Evolutionary conservation across 1,284 basidiomycete genomes (phyloP).

Genomic region (Leccinum fuscescens): DNA sequence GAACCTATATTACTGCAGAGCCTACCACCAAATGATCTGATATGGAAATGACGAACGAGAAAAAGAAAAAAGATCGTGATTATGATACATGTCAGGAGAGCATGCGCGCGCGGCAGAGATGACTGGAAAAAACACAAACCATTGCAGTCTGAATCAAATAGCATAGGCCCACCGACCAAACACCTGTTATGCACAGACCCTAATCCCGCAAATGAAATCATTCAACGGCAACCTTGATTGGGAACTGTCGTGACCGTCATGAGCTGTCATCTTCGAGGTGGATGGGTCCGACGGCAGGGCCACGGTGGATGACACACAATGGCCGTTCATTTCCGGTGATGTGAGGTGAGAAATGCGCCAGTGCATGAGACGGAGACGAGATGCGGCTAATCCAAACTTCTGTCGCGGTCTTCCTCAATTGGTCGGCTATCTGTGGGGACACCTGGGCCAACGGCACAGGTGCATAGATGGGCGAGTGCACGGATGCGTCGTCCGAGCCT

Average conservation of each 20-base stretch:
- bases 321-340: slow-evolving; percentile 3
- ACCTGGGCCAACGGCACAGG: slow-evolving; percentile 58
- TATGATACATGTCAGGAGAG: slow-evolving; percentile 14
- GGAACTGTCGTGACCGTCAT: slow-evolving; percentile 4
- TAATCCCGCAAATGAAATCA: neutral
- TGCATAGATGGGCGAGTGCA: slow-evolving; percentile 50
- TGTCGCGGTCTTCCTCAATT: slow-evolving; percentile 54
- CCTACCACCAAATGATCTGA: neutral
- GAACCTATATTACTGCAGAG: neutral
- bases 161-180: neutral
- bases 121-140: neutral
- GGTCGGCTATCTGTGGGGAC: slow-evolving; percentile 41
- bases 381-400: slow-evolving; percentile 59
- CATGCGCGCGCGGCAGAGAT: neutral
- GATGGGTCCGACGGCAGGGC: slow-evolving; percentile 22
- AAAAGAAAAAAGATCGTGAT: slow-evolving; percentile 1
- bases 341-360: neutral
- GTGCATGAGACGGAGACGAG: slow-evolving; percentile 5
- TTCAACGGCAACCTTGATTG: neutral
- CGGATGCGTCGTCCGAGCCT: slow-evolving; percentile 23
- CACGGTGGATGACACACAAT: neutral
- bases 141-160: neutral
- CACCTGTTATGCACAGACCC: neutral
- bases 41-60: slow-evolving; percentile 4
- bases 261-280: slow-evolving; percentile 16